Evolutionary conservation across 345 rosid species (phyloP).

Genomic region (Citropsis articulata): DNA sequence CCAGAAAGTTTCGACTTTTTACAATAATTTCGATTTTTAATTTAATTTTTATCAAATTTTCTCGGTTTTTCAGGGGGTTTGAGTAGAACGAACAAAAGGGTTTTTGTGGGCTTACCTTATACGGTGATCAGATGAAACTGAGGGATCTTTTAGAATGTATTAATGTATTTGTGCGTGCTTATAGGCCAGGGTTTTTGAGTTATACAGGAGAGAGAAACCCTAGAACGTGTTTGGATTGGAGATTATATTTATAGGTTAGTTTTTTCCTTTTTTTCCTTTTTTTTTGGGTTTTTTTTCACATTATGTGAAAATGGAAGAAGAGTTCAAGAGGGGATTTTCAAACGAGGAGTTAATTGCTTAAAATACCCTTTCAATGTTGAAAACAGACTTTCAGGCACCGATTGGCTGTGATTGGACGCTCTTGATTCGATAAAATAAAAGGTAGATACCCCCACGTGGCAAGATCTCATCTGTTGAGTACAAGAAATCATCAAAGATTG

Average conservation of each 20-base stretch:
- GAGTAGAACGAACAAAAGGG: background rate
- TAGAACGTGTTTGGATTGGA: slow-evolving; percentile 2
- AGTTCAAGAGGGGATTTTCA: background rate
- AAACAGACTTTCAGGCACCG: background rate
- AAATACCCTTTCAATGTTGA: background rate
- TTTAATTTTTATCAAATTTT: background rate
- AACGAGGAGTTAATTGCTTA: background rate
- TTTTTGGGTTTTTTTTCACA: background rate
- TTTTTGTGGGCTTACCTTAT: slow-evolving; percentile 21
- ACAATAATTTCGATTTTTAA: background rate
- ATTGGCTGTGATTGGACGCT: background rate
- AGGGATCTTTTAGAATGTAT: slow-evolving; percentile 8
- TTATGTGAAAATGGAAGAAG: background rate
- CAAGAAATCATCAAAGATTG: background rate
- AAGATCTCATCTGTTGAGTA: background rate
- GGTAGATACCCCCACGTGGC: background rate
- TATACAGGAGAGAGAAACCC: background rate
- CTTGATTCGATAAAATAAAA: background rate
- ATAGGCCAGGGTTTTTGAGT: slow-evolving; percentile 10
- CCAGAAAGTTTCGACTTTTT: background rate
- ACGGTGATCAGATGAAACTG: slow-evolving; percentile 12
- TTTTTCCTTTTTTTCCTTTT: background rate
- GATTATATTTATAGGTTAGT: slow-evolving; percentile 17
- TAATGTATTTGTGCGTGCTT: background rate
- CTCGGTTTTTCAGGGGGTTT: background rate